These are phyloP conservation scores for Colletotrichum tofieldiae DNA, from an alignment of 2,329 filamentous ascomycete genomes.

Conservation along the genomic window DNA sequence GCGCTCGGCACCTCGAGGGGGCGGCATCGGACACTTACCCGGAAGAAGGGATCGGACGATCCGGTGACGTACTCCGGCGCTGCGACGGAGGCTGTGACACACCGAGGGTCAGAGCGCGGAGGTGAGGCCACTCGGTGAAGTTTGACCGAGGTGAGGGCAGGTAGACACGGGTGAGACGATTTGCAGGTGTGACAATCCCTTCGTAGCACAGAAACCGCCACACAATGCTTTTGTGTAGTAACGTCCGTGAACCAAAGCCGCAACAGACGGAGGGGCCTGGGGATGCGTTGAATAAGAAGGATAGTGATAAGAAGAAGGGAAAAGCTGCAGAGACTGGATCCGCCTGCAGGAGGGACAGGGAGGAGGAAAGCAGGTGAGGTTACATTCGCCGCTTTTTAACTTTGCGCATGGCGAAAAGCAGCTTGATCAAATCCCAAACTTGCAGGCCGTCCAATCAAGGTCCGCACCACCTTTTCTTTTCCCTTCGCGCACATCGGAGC, in stretches of 20 bases:
- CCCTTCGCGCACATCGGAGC: slow-evolving; percentile 25
- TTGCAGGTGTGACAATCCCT: neutral
- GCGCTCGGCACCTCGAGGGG: neutral
- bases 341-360: slow-evolving; percentile 6
- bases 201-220: neutral
- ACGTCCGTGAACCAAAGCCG: neutral
- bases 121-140: neutral
- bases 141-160: neutral
- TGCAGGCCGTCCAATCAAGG: slow-evolving; percentile 9
- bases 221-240: neutral
- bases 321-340: neutral
- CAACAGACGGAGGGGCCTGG: slow-evolving; percentile 1
- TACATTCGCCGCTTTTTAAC: slow-evolving; percentile 34
- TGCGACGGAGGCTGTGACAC: slow-evolving; percentile 1
- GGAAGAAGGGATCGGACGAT: neutral
- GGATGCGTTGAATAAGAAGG: neutral
- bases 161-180: neutral
- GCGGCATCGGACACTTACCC: slow-evolving; percentile 1
- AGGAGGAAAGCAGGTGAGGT: slow-evolving; percentile 21
- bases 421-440: slow-evolving; percentile 6
- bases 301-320: neutral
- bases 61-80: slow-evolving; percentile 1
- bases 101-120: slow-evolving; percentile 13
- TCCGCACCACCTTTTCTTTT: slow-evolving; percentile 11
- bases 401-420: slow-evolving; percentile 18